These are phyloP conservation scores for Cystobasidium pallidum DNA, from an alignment of 1,284 basidiomycete genomes.

Conservation along the genomic window DNA sequence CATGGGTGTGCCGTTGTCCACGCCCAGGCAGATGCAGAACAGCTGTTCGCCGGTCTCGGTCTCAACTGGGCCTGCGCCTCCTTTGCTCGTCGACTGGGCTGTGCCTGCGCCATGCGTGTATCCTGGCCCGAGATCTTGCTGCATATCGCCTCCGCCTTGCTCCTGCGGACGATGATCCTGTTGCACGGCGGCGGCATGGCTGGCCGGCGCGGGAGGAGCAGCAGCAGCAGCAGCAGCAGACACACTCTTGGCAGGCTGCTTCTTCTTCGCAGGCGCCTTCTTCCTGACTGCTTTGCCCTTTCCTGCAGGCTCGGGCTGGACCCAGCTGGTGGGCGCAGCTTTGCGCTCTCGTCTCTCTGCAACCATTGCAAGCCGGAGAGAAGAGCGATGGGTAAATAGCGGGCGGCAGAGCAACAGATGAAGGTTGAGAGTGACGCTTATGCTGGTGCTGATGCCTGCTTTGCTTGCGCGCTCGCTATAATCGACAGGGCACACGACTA, in stretches of 20 bases:
- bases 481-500: background rate
- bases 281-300: slow-evolving; percentile 33
- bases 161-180: background rate
- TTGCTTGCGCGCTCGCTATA: slow-evolving; percentile 24
- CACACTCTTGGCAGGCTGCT: slow-evolving; percentile 21
- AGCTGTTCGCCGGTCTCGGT: slow-evolving; percentile 29
- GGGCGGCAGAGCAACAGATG: slow-evolving; percentile 15
- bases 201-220: slow-evolving; percentile 3
- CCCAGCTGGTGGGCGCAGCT: slow-evolving; percentile 18
- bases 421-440: background rate
- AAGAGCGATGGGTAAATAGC: background rate
- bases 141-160: background rate
- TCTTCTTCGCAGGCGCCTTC: slow-evolving; percentile 39
- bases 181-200: slow-evolving; percentile 1
- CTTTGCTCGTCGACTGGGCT: background rate
- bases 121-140: too few relatives aligned
- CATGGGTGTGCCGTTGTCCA: slow-evolving; percentile 79
- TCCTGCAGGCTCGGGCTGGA: slow-evolving; percentile 23
- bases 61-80: slow-evolving; percentile 1
- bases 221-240: background rate
- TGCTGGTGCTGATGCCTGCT: slow-evolving; percentile 11
- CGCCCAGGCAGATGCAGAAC: slow-evolving; percentile 51
- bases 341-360: slow-evolving; percentile 28
- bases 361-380: slow-evolving; percentile 12
- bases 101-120: background rate